Evolutionary conservation across 768 basidiomycete species (phyloP).

Genomic region (Steccherinum ochraceum): DNA sequence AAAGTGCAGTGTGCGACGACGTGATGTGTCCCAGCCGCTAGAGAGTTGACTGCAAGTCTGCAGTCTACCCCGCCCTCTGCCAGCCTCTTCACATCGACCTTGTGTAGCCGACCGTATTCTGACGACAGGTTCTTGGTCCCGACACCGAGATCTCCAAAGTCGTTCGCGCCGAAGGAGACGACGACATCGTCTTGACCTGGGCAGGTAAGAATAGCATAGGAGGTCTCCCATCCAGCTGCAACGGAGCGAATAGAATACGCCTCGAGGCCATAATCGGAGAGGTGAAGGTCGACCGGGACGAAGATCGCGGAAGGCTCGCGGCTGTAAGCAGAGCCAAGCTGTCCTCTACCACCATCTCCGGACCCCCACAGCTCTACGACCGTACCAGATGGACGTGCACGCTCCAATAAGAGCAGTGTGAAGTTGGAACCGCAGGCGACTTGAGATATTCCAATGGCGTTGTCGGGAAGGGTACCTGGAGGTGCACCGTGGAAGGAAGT

Average conservation of each 20-base stretch:
- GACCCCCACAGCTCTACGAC: conserved; percentile 57
- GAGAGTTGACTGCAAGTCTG: not conserved
- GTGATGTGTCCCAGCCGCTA: conserved; percentile 70
- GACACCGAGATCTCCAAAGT: conserved; percentile 75
- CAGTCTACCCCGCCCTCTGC: conserved; percentile 18
- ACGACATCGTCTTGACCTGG: conserved; percentile 42
- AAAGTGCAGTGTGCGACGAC: conserved; percentile 37
- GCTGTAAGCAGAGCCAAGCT: conserved; percentile 45
- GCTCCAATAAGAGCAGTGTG: conserved; percentile 57
- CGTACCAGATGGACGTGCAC: conserved; percentile 13
- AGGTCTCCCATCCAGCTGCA: conserved; percentile 80
- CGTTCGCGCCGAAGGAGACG: conserved; percentile 78
- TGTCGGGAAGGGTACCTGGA: conserved; percentile 19
- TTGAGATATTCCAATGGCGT: conserved; percentile 31
- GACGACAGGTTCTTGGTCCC: conserved; percentile 22
- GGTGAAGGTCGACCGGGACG: conserved; percentile 35
- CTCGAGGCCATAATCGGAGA: conserved; percentile 28
- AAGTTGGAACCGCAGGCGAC: conserved; percentile 77
- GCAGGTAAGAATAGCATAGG: conserved; percentile 57
- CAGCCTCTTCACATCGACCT: not conserved
- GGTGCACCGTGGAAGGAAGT: conserved; percentile 26
- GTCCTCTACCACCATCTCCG: conserved; percentile 66
- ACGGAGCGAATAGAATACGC: conserved; percentile 44
- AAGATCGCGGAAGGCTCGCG: conserved; percentile 32
- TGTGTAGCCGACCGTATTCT: not conserved